A percentile compares a stretch with the other conserved stretches of the same genome.
Evolutionary conservation across 345 rosid species (phyloP).

Genomic region (Citrus australasica): DNA sequence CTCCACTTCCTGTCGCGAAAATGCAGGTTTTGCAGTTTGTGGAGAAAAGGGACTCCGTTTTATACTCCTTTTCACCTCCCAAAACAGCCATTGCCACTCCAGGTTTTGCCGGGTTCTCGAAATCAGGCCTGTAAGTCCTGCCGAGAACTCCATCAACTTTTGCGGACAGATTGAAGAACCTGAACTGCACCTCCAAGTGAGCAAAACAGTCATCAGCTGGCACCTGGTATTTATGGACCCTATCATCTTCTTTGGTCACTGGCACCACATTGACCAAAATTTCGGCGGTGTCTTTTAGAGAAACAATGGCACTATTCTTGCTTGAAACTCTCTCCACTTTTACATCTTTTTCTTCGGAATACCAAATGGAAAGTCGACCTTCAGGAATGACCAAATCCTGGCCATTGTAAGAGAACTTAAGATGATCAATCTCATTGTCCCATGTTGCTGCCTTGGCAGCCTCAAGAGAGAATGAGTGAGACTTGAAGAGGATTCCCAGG

Average conservation of each 20-base stretch:
- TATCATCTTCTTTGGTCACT: conserved; percentile 20
- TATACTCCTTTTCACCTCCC: conserved; percentile 19
- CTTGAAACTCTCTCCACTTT: conserved; percentile 24
- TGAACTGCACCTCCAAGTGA: conserved; percentile 19
- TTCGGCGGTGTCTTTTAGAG: conserved; percentile 9
- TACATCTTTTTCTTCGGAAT: conserved; percentile 15
- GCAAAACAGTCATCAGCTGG: conserved; percentile 16
- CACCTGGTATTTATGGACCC: conserved; percentile 13
- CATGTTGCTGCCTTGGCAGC: conserved; percentile 19
- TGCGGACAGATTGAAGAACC: conserved; percentile 12
- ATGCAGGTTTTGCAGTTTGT: conserved; percentile 11
- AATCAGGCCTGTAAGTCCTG: conserved; percentile 16
- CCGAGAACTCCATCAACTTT: conserved; percentile 21
- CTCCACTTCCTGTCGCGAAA: neutral
- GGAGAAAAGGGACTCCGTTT: neutral
- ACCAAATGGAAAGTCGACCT: conserved; percentile 15
- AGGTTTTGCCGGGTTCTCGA: conserved; percentile 17
- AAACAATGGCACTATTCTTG: conserved; percentile 17
- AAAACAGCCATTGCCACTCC: conserved; percentile 23
- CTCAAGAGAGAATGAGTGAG: conserved; percentile 14
- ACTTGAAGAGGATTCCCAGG: conserved; percentile 38
- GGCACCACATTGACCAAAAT: conserved; percentile 24
- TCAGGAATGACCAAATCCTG: conserved; percentile 7
- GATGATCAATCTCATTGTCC: conserved; percentile 19
- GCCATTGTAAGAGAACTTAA: conserved; percentile 13